These are phyloP conservation scores for Sphagnum contortum DNA, from an alignment of 225 moss, liverwort and hornwort genomes.

Conservation along the genomic window DNA sequence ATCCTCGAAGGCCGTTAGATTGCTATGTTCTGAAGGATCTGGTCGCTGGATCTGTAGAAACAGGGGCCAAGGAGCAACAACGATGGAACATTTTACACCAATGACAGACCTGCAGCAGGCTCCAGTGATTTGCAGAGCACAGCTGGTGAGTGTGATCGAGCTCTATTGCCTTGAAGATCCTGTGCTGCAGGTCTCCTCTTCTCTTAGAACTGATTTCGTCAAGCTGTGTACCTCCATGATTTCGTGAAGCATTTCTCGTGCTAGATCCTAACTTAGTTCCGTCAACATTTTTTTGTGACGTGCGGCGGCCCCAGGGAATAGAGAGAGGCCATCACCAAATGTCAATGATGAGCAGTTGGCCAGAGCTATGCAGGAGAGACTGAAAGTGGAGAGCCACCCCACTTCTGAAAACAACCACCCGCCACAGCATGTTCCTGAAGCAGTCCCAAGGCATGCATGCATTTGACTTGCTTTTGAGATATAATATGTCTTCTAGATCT, in stretches of 20 bases:
- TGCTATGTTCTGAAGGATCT: too few relatives aligned
- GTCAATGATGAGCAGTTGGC: slow-evolving; percentile 30
- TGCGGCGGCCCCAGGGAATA: slow-evolving; percentile 17
- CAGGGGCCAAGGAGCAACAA: slow-evolving; percentile 14
- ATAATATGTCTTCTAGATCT: too few relatives aligned
- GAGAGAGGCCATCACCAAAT: slow-evolving; percentile 16
- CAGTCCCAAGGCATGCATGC: too few relatives aligned
- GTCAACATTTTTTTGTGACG: slow-evolving; percentile 15
- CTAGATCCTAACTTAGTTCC: too few relatives aligned
- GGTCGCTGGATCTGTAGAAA: not conserved
- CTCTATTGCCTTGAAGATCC: not conserved
- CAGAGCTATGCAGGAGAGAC: slow-evolving; percentile 31
- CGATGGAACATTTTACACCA: slow-evolving; percentile 13
- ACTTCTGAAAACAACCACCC: slow-evolving; percentile 9
- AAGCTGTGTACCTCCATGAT: too few relatives aligned
- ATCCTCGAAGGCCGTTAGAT: too few relatives aligned
- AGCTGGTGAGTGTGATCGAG: slow-evolving; percentile 24
- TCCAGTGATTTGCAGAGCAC: slow-evolving; percentile 10
- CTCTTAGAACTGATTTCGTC: too few relatives aligned
- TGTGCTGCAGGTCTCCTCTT: too few relatives aligned
- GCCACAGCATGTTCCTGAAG: too few relatives aligned
- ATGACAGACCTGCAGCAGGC: slow-evolving; percentile 19
- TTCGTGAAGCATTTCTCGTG: too few relatives aligned
- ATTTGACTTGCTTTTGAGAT: too few relatives aligned
- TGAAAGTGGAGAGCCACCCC: slow-evolving; percentile 22